Conservation (phyloP, 208 protist genomes). For the Naegleria lovaniensis region DNA sequence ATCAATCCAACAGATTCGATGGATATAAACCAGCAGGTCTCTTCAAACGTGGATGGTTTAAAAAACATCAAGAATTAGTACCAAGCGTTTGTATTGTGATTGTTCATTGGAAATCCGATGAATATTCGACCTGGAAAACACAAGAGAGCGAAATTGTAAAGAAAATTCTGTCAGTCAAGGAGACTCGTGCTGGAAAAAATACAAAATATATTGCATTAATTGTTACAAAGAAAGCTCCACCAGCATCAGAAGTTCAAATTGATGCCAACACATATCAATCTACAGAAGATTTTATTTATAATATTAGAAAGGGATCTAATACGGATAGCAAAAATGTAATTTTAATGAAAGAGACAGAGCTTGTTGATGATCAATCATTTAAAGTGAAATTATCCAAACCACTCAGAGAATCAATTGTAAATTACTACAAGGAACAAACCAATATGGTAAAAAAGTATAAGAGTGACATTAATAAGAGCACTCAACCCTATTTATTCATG, state of each 20-base stretch:
- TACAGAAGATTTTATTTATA: not conserved
- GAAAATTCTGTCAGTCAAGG: not conserved
- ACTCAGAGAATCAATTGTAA: not conserved
- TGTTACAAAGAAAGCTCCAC: not conserved
- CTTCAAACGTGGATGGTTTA: not conserved
- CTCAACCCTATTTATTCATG: conserved; percentile 23
- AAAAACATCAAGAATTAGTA: not conserved
- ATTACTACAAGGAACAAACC: conserved; percentile 32
- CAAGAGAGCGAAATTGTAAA: not conserved
- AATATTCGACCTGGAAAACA: not conserved
- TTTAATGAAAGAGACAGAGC: not conserved
- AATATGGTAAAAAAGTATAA: conserved; percentile 29
- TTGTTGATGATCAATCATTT: not conserved
- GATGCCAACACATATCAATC: not conserved
- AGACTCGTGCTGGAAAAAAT: not conserved
- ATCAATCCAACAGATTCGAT: not conserved
- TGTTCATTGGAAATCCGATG: conserved; percentile 1
- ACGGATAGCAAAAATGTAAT: not conserved
- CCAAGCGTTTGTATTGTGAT: not conserved
- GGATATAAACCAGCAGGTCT: not conserved
- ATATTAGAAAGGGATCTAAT: not conserved
- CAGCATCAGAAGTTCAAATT: not conserved
- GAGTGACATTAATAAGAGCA: not conserved
- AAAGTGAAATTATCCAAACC: not conserved
- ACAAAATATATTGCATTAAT: not conserved